Evolutionary conservation across 306 rosid genomes (phyloP).

Genomic region (Dryas alaskensis): DNA sequence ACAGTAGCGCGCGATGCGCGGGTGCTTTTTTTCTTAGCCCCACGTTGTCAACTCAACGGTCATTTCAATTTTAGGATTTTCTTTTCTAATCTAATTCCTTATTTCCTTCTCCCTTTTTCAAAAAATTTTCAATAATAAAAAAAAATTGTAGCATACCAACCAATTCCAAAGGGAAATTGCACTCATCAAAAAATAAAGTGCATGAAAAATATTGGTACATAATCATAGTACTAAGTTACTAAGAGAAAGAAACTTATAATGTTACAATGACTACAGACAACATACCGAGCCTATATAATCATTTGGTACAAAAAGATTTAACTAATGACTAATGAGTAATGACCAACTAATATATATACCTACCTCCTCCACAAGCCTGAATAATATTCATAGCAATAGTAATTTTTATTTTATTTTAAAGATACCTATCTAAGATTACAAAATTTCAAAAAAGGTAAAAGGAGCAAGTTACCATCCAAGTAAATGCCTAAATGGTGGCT

Average conservation of each 20-base stretch:
- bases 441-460: conserved; percentile 1
- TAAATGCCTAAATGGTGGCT: background rate
- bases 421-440: conserved; percentile 27
- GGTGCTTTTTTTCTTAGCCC: conserved; percentile 37
- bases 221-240: no score
- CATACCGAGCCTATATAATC: conserved; percentile 18
- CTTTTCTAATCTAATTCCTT: background rate
- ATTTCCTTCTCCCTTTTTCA: background rate
- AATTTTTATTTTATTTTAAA: no score
- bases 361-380: conserved; percentile 3
- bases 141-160: no score
- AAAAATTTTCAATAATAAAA: no score
- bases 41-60: background rate
- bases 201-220: background rate
- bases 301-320: background rate
- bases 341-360: conserved; percentile 9
- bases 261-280: background rate
- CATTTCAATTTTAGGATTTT: background rate
- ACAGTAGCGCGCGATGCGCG: conserved; percentile 80
- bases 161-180: no score
- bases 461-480: conserved; percentile 11
- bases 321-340: background rate
- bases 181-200: background rate
- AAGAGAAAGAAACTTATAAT: background rate
- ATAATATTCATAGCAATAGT: background rate